Base-by-base conservation (phyloP, 768 basidiomycete species). In the Lactarius quietus region DNA sequence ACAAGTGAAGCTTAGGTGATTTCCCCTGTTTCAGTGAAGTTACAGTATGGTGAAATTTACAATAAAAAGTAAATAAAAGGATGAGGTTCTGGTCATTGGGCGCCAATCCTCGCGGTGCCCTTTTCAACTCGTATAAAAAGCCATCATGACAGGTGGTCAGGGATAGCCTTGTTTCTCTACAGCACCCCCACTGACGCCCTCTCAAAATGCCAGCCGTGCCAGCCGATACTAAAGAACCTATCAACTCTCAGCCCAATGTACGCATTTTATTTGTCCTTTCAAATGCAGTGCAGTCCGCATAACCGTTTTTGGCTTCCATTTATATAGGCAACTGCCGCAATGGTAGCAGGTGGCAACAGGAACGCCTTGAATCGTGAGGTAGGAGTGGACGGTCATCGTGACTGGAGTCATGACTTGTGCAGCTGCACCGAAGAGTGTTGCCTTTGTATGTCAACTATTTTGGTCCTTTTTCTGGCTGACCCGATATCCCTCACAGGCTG, bases 351-450 rank as follows among this genome's bases (percentile, higher is more conserved):
- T 12, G 62, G 68, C 28, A 67, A 70, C 26, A 61, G 7, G 29
- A 76, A 76, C 64, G 69, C 70, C 4, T 59, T 56, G 45, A 73
- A 73, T 51, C 56, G 70, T 48, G 71, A 72, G 9, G 59, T 71
- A 33, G 68, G 73, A 43, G 29, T 31, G 1, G 57, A 69, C 17
- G 78, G 81, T 20, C 48, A 71, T 39, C 75, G 82, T 65, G 74
- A 73, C 6, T 76, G 75, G 75, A 73, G 70, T 53, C 39, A 67
- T 43, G 75, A 71, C 26, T 26, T 75, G 18, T 70, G 33, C 36
- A 63, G 65, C 54, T 75, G 73, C 68, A 70, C 64, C 35, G 52
- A 23, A 29, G 68, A 61, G 17, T 69, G 66, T 56, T 62, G 70
- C 26, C 73, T 73, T 29, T 75, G 76, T 75, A 65, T 15, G 74